Percentiles rank a stretch among this genome's conserved stretches.
Conservation (phyloP, 2,329 filamentous ascomycete species). For the Microcera coccophila region DNA sequence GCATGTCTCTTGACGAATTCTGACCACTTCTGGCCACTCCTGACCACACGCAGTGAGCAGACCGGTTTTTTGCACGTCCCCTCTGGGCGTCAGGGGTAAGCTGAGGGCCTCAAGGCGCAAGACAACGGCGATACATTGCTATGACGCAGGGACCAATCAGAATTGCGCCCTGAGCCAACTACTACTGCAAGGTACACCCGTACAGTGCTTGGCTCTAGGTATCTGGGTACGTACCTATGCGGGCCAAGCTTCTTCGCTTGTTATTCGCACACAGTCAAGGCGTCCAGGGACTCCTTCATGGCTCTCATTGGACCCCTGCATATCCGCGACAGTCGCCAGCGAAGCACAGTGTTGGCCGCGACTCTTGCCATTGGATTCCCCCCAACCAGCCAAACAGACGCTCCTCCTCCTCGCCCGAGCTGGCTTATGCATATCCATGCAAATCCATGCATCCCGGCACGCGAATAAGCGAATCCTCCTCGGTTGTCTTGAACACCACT, state of each 20-base stretch:
- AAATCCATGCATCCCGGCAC: neutral
- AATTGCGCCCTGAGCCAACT: no score
- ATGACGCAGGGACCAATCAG: no score
- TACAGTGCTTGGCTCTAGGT: neutral
- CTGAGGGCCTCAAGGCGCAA: constrained; percentile 20
- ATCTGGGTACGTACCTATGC: no score
- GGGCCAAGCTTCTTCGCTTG: no score
- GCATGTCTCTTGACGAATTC: neutral
- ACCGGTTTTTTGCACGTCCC: neutral
- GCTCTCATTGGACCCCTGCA: constrained; percentile 8
- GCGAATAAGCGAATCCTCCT: neutral
- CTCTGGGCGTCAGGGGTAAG: neutral
- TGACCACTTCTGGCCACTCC: no score
- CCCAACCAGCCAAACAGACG: constrained; percentile 4
- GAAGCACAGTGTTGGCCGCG: neutral
- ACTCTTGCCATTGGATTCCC: neutral
- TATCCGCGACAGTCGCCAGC: constrained; percentile 5
- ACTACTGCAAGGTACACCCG: constrained; percentile 28
- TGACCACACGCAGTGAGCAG: no score
- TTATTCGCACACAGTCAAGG: no score
- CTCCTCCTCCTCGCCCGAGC: neutral
- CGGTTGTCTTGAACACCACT: neutral
- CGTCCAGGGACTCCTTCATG: no score
- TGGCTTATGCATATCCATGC: neutral
- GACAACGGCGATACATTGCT: constrained; percentile 24